Evolutionary conservation across 805 yeast genomes (phyloP), one percentile per base, ranked within the genome.

Genomic region (Clavispora vitiphila): DNA sequence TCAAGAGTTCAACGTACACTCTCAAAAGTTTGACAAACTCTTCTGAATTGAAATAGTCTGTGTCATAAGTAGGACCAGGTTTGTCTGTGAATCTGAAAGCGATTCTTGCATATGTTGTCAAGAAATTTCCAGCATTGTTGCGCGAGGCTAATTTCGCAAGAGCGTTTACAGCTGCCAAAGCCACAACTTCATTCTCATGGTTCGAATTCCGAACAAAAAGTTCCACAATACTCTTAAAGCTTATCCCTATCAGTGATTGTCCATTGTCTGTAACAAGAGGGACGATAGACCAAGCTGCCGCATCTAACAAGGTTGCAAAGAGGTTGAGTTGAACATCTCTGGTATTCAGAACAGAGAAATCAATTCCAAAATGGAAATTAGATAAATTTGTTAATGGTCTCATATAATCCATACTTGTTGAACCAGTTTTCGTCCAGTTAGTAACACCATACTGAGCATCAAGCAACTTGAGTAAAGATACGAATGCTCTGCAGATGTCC

Each of bases 81-180:
- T 79, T 80, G 44, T 88, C 96, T 48, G 81, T 86, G 46, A 86
- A 78, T 50, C 80, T 81, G 61, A 90, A 87, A 1, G 96, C 86
- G 44, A 78, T 78, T 50, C 85, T 81, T 0, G 95, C 86, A 67
- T 82, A 88, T 19, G 80, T 75, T 1, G 86, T 82, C 32, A 89
- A 75, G 31, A 90, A 67, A 1, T 78, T 73, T 36, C 82, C 78
- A 0, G 96, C 84, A 48, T 84, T 83, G 45, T 74, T 79, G 37
- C 77, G 78, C 1, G 81, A 67, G 1, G 95, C 88, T 19, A 91
- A 59, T 19, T 74, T 70, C 45, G 77, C 81, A 39, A 90, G 62
- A 1, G 95, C 77, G 35, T 67, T 69, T 9, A 79, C 67, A 1
- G 93, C 77, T 24, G 89, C 83, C 14, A 67, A 62, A 1, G 89